phyloP scores from a whole-genome alignment of 441 rosid species.

The Pelargonium australe region DNA sequence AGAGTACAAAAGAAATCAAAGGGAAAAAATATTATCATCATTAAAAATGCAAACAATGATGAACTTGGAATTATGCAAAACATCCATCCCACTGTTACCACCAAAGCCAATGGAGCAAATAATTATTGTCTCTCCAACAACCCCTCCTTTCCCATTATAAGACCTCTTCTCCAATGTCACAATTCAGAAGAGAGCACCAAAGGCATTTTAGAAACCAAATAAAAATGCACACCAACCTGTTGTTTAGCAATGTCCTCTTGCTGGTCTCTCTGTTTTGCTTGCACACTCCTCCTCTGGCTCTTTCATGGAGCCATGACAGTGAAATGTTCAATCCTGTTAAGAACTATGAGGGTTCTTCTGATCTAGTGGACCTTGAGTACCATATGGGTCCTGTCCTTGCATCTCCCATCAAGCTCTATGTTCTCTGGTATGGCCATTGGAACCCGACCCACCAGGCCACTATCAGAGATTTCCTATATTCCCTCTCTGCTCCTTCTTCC shows the following conservation, averaged over 20 bases:
- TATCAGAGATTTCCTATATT: slow-evolving; percentile 48
- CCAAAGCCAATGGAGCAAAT: background rate
- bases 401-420: slow-evolving; percentile 38
- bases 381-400: slow-evolving; percentile 68
- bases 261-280: slow-evolving; percentile 12
- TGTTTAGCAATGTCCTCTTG: slow-evolving; percentile 15
- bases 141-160: slow-evolving; percentile 17
- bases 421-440: slow-evolving; percentile 70
- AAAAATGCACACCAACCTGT: slow-evolving; percentile 22
- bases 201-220: background rate
- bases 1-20: slow-evolving; percentile 12
- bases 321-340: slow-evolving; percentile 27
- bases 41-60: slow-evolving; percentile 21
- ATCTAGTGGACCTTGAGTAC: slow-evolving; percentile 41
- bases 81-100: slow-evolving; percentile 19
- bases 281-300: slow-evolving; percentile 11
- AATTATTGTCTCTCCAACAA: slow-evolving; percentile 22
- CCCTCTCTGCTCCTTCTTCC: slow-evolving; percentile 37
- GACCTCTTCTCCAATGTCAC: slow-evolving; percentile 8
- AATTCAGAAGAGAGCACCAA: slow-evolving; percentile 1
- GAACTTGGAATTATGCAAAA: slow-evolving; percentile 22
- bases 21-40: slow-evolving; percentile 19
- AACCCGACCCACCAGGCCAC: slow-evolving; percentile 40
- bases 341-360: slow-evolving; percentile 53
- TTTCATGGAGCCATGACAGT: slow-evolving; percentile 22